Base-by-base conservation (phyloP, 345 rosid genomes). In the Kandelia obovata region DNA sequence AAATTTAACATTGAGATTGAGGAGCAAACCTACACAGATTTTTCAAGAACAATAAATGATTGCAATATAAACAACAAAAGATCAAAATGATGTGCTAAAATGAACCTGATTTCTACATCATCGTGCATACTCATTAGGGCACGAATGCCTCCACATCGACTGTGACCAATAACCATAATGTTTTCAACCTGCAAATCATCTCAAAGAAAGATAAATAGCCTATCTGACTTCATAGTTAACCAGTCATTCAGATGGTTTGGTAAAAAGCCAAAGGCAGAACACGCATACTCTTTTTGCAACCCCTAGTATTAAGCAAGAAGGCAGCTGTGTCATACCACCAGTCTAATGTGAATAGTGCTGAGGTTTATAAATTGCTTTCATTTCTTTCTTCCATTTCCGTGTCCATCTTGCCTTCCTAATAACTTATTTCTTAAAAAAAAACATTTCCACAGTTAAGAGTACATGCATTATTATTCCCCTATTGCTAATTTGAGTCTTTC, bases 131-230 rank as follows among this genome's bases (percentile, higher is more conserved):
- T 77, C 99, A 96, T 92, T 60, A 96, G 90, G 28, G 98, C 98
- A 46, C 81, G 96, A 71, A 96, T 96, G 66, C 98, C 99, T 69
- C 99, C 97, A 47, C 99, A 96, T 30, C 92, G 67, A 83, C 99
- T 96, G 82, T 96, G 98, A 66, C 99, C 99, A 67, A 89, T 58
- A 19, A 96, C 85, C 66, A 96, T 82, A 75, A 96, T 85, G 77
- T 96, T 92, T 77, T 86, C 89, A 67, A 96, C 99, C 99, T 96
- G 88, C 70, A 55, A 77, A 71, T 61, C 23, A 60, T 43, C 51
- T 32, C 56, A 53, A 21, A 58, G 34, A 70, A 74, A 30, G 55
- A 19, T 31, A n/a, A 7, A 49, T 7, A 15, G 16, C 16, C 16
- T 10, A 55, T 23, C 9, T 3, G 17, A 43, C 49, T 43, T 43